Conservation (phyloP, 495 filamentous ascomycete genomes). For the Penicillium mononematosum region DNA sequence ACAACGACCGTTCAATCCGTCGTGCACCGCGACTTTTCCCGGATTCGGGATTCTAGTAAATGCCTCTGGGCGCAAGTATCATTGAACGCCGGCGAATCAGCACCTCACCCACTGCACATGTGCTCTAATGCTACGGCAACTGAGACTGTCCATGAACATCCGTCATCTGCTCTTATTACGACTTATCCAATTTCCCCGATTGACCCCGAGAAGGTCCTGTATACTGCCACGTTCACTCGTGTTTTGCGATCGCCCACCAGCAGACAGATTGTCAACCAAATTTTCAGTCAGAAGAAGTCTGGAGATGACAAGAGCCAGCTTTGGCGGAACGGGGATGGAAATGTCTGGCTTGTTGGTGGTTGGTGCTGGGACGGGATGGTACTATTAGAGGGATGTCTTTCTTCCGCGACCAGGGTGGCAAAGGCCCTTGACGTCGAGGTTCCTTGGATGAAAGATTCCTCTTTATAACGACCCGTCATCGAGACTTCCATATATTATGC, state of each 20-base stretch:
- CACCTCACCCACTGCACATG: slow-evolving; percentile 26
- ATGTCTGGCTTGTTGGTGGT: slow-evolving; percentile 53
- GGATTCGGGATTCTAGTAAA: slow-evolving; percentile 10
- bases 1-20: slow-evolving; percentile 42
- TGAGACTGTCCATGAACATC: slow-evolving; percentile 39
- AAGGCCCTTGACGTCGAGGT: slow-evolving; percentile 47
- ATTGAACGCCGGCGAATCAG: not conserved
- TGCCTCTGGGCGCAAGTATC: slow-evolving; percentile 7
- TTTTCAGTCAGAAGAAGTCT: slow-evolving; percentile 27
- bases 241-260: slow-evolving; percentile 36
- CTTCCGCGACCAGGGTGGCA: slow-evolving; percentile 54
- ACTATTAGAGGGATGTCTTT: slow-evolving; percentile 56
- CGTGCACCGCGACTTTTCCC: slow-evolving; percentile 42
- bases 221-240: slow-evolving; percentile 30
- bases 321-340: slow-evolving; percentile 52
- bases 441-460: slow-evolving; percentile 27
- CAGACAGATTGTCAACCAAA: slow-evolving; percentile 32
- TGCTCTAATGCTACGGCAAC: slow-evolving; percentile 29
- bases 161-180: slow-evolving; percentile 32
- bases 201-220: slow-evolving; percentile 31
- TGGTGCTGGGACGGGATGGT: slow-evolving; percentile 70
- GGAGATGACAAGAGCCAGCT: slow-evolving; percentile 6
- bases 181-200: slow-evolving; percentile 34
- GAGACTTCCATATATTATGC: not conserved
- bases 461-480: not conserved